Conservation (phyloP, 73 alveolate genomes). For the Paramecium primaurelia region DNA sequence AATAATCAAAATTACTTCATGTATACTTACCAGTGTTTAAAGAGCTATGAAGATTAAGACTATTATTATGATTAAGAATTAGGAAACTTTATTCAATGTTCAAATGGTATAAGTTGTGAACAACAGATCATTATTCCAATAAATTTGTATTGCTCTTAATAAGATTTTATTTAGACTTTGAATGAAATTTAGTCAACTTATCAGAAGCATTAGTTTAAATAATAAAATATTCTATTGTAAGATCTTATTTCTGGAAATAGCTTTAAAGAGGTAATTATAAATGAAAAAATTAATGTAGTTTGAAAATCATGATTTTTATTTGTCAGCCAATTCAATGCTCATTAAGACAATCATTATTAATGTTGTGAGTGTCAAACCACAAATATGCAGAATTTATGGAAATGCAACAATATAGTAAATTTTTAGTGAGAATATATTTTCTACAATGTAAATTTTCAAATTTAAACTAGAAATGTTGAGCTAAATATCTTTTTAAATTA, state of each 20-base stretch:
- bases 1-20: neutral
- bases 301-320: neutral
- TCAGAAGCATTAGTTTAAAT: neutral
- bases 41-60: neutral
- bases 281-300: neutral
- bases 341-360: neutral
- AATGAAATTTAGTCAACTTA: neutral
- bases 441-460: neutral
- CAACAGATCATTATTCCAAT: neutral
- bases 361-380: neutral
- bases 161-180: neutral
- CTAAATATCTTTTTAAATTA: neutral
- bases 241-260: neutral
- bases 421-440: neutral
- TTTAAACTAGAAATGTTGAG: neutral
- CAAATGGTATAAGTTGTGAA: neutral
- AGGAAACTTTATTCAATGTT: neutral
- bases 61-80: neutral
- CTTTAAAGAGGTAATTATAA: neutral
- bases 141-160: neutral
- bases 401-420: neutral
- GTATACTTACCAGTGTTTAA: neutral
- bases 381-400: neutral
- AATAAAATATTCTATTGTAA: neutral
- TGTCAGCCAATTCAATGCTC: neutral